Conservation (phyloP, 805 yeast species). For the Teunomyces gatunensis region DNA sequence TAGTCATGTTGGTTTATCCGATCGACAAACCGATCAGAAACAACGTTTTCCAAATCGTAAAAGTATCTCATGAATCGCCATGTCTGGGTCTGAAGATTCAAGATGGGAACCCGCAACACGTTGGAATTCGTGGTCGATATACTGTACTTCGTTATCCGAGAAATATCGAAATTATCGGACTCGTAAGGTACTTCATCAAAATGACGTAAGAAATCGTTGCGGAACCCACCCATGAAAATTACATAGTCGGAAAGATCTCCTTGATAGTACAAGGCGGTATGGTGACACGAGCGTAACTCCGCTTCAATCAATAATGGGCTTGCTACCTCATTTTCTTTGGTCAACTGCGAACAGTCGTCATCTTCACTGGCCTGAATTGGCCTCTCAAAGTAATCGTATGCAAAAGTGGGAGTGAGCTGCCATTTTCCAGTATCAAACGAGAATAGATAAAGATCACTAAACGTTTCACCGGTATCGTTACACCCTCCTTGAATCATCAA, state of each 20-base stretch:
- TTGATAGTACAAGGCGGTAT: constrained; percentile 31
- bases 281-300: constrained; percentile 43
- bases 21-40: constrained; percentile 20
- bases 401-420: constrained; percentile 31
- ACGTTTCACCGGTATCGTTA: constrained; percentile 25
- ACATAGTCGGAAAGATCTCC: constrained; percentile 34
- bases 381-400: constrained; percentile 32
- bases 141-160: constrained; percentile 29
- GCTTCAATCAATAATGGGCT: constrained; percentile 34
- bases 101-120: constrained; percentile 31
- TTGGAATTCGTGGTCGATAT: constrained; percentile 26
- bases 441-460: constrained; percentile 33
- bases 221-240: constrained; percentile 39
- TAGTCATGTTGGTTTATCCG: background rate
- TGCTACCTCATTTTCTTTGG: constrained; percentile 23
- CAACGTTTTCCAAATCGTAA: constrained; percentile 26
- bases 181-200: constrained; percentile 28
- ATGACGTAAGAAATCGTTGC: constrained; percentile 34
- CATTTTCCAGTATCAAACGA: constrained; percentile 33
- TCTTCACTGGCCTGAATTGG: constrained; percentile 29
- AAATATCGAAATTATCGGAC: constrained; percentile 34
- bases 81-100: constrained; percentile 38
- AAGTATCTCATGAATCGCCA: constrained; percentile 39
- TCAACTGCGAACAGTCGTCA: constrained; percentile 21
- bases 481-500: constrained; percentile 43